phyloP scores from a whole-genome alignment of 2,329 filamentous ascomycete genomes.

The Rosellinia necatrix region DNA sequence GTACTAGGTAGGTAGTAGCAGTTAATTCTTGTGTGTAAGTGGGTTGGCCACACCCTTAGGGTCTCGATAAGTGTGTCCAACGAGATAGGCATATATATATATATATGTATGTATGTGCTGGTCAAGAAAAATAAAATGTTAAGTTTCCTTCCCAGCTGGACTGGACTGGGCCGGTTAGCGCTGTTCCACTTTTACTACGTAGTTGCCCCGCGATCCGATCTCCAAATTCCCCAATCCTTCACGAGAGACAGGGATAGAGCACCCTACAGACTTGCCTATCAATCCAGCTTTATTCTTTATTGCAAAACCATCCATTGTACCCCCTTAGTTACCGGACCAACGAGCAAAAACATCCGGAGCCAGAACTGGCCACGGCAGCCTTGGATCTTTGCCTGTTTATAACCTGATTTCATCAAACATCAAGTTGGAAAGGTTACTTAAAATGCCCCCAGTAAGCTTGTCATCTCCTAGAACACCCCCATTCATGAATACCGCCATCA shows the following conservation, averaged over 20 bases:
- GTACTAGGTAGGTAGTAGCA: too few relatives aligned
- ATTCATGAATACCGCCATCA: neutral
- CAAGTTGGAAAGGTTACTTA: neutral
- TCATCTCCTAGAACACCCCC: too few relatives aligned
- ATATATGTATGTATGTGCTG: neutral
- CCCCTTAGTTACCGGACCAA: neutral
- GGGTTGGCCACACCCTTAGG: too few relatives aligned
- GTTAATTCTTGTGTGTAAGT: too few relatives aligned
- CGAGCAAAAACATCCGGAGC: conserved; percentile 46
- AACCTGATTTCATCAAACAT: neutral
- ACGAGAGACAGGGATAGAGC: neutral
- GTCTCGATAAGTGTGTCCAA: too few relatives aligned
- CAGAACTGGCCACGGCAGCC: neutral
- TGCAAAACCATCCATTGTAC: too few relatives aligned
- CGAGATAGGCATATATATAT: too few relatives aligned
- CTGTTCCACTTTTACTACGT: neutral
- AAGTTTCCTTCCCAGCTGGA: too few relatives aligned
- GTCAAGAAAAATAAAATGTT: neutral
- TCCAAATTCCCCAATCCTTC: conserved; percentile 34
- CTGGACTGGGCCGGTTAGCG: neutral
- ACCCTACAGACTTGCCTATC: too few relatives aligned
- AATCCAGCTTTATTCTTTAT: too few relatives aligned
- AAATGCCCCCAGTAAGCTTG: conserved; percentile 25
- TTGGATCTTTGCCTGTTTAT: neutral
- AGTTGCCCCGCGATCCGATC: conserved; percentile 38